Conservation (phyloP, 2,329 filamentous ascomycete genomes). For the Aspergillus cejpii region DNA sequence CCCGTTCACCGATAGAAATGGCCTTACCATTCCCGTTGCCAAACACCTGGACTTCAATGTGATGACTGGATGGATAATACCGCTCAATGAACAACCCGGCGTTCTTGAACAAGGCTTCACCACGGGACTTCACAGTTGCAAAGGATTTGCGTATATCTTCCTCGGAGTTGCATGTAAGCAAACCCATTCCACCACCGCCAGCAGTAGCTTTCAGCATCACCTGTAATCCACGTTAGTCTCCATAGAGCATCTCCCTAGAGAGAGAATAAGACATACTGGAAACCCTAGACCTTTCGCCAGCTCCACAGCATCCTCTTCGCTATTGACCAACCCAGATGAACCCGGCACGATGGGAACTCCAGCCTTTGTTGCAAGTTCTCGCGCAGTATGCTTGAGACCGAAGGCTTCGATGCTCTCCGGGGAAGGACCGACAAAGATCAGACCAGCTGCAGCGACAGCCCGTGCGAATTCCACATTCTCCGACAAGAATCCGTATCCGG, state of each 20-base stretch:
- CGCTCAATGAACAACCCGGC: slow-evolving; percentile 79
- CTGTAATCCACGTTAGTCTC: slow-evolving; percentile 5
- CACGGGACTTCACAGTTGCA: slow-evolving; percentile 66
- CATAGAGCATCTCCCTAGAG: not conserved
- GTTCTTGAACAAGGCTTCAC: slow-evolving; percentile 72
- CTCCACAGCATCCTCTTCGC: slow-evolving; percentile 43
- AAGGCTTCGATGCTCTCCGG: slow-evolving; percentile 50
- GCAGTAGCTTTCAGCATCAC: slow-evolving; percentile 74
- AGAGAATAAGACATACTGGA: slow-evolving; percentile 34
- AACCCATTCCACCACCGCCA: slow-evolving; percentile 77
- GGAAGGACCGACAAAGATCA: slow-evolving; percentile 56
- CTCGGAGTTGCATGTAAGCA: slow-evolving; percentile 64
- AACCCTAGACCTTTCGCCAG: slow-evolving; percentile 44
- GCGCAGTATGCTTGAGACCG: slow-evolving; percentile 54
- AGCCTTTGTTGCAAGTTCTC: slow-evolving; percentile 48
- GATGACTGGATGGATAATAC: slow-evolving; percentile 70
- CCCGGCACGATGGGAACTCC: slow-evolving; percentile 52
- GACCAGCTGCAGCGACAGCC: slow-evolving; percentile 47
- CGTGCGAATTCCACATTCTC: slow-evolving; percentile 58
- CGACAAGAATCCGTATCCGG: slow-evolving; percentile 61
- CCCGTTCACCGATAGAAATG: slow-evolving; percentile 77
- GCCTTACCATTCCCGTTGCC: slow-evolving; percentile 73
- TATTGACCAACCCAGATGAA: slow-evolving; percentile 44
- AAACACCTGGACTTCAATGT: slow-evolving; percentile 88
- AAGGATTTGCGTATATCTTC: slow-evolving; percentile 66